phyloP scores from a whole-genome alignment of 495 filamentous ascomycete genomes.

The Aspergillus biplanus region DNA sequence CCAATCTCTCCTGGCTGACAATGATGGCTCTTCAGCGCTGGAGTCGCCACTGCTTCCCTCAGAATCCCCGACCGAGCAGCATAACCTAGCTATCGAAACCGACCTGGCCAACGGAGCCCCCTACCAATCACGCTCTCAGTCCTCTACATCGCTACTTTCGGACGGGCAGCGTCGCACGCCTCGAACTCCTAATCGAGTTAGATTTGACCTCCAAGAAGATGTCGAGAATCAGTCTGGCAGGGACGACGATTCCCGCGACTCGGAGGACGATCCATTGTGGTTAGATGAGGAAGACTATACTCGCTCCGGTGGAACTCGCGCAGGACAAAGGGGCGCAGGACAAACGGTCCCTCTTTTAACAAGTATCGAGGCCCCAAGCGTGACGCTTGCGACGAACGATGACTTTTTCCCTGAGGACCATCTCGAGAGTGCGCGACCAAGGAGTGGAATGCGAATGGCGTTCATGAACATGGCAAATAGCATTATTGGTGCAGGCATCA shows the following conservation, averaged over 20 bases:
- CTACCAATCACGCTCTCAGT: conserved; percentile 38
- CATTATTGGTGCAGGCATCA: conserved; percentile 97
- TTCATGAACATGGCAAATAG: conserved; percentile 99
- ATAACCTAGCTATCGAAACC: conserved; percentile 33
- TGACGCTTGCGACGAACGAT: conserved; percentile 72
- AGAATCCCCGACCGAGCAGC: conserved; percentile 28
- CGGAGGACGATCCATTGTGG: conserved; percentile 48
- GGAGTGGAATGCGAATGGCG: conserved; percentile 66
- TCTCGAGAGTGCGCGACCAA: conserved; percentile 63
- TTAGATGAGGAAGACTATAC: conserved; percentile 63
- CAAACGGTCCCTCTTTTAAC: conserved; percentile 78
- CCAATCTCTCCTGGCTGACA: conserved; percentile 35
- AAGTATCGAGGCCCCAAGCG: conserved; percentile 82
- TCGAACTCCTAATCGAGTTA: conserved; percentile 81
- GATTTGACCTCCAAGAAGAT: conserved; percentile 73
- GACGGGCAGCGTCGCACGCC: conserved; percentile 63
- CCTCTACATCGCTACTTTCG: conserved; percentile 46
- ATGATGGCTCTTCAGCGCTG: conserved; percentile 30
- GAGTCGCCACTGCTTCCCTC: conserved; percentile 39
- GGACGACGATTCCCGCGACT: conserved; percentile 39
- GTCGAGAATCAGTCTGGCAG: conserved; percentile 39
- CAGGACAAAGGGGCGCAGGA: conserved; percentile 31
- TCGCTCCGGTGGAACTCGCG: conserved; percentile 28
- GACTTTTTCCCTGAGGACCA: conserved; percentile 63
- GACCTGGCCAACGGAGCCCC: conserved; percentile 23